Percentiles rank a stretch among this genome's conserved stretches.
These are phyloP conservation scores for Begonia peltatifolia DNA, from an alignment of 306 rosid genomes.

Conservation along the genomic window DNA sequence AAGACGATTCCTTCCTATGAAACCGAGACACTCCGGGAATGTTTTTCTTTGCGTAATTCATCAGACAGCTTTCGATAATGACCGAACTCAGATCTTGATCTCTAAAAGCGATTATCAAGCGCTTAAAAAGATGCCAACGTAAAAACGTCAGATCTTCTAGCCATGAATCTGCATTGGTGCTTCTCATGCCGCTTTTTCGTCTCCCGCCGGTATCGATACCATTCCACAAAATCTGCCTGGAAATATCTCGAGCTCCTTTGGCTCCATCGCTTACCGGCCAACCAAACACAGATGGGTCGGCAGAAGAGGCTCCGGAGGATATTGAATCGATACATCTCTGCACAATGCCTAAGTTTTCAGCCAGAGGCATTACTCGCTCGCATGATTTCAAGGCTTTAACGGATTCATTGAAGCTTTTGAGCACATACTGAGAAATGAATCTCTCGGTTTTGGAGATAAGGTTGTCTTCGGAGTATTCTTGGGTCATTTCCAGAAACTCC, in stretches of 20 bases:
- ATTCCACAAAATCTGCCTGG: conserved; percentile 55
- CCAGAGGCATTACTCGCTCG: conserved; percentile 46
- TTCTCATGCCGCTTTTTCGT: conserved; percentile 25
- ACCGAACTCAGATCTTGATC: conserved; percentile 37
- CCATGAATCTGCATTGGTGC: conserved; percentile 44
- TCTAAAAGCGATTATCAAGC: conserved; percentile 49
- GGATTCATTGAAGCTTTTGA: conserved; percentile 62
- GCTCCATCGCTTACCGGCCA: conserved; percentile 57
- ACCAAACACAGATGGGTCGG: conserved; percentile 65
- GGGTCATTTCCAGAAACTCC: conserved; percentile 86
- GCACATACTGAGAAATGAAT: conserved; percentile 48
- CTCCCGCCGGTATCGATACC: conserved; percentile 44
- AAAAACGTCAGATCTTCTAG: conserved; percentile 57
- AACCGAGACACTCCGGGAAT: conserved; percentile 80
- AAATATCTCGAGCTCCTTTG: conserved; percentile 15
- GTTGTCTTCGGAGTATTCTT: conserved; percentile 72
- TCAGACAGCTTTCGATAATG: conserved; percentile 61
- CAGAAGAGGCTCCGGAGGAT: conserved; percentile 43
- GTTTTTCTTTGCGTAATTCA: conserved; percentile 66
- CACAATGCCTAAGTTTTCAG: conserved; percentile 44
- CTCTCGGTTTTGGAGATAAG: conserved; percentile 74
- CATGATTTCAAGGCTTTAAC: conserved; percentile 67
- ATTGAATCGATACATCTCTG: conserved; percentile 60
- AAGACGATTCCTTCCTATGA: conserved; percentile 38
- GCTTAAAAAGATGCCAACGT: conserved; percentile 53